These are phyloP conservation scores for Teratosphaeria destructans DNA, from an alignment of 2,329 filamentous ascomycete genomes.

Conservation along the genomic window DNA sequence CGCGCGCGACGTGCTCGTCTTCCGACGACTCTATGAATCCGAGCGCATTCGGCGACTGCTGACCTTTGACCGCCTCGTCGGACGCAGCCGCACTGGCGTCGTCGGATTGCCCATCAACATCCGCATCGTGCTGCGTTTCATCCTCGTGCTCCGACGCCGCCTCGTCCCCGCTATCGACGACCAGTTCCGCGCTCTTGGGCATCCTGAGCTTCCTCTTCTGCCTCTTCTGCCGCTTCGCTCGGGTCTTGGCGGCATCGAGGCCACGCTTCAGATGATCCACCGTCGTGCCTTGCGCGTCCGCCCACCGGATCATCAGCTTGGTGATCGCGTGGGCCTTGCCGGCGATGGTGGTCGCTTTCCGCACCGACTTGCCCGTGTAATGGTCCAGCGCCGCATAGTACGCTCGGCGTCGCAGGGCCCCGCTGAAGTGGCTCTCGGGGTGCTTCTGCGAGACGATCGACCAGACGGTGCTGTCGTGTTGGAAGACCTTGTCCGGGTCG, in stretches of 20 bases:
- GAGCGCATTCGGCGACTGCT: background rate
- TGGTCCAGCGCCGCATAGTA: constrained; percentile 18
- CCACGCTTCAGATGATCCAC: background rate
- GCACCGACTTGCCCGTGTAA: constrained; percentile 4
- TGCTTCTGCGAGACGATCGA: constrained; percentile 19
- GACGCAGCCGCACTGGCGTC: background rate
- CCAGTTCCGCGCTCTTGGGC: background rate
- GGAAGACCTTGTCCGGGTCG: constrained; percentile 13
- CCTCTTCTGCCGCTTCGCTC: background rate
- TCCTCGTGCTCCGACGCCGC: background rate
- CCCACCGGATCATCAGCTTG: background rate
- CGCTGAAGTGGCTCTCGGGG: constrained; percentile 17
- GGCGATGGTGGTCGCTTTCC: constrained; percentile 1
- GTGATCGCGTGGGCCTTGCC: constrained; percentile 3
- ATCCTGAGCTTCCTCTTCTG: background rate
- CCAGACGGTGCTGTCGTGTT: constrained; percentile 29
- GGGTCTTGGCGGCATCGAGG: background rate
- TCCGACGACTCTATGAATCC: no score
- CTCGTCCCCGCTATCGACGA: background rate
- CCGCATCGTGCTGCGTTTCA: background rate
- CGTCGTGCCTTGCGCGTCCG: background rate
- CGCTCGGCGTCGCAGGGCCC: constrained; percentile 17
- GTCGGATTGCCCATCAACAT: background rate
- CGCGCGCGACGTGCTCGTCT: background rate
- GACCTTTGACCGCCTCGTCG: background rate